Evolutionary conservation across 768 basidiomycete genomes (phyloP), one percentile per base, ranked within the genome.

Genomic region (Psilocybe sp.): DNA sequence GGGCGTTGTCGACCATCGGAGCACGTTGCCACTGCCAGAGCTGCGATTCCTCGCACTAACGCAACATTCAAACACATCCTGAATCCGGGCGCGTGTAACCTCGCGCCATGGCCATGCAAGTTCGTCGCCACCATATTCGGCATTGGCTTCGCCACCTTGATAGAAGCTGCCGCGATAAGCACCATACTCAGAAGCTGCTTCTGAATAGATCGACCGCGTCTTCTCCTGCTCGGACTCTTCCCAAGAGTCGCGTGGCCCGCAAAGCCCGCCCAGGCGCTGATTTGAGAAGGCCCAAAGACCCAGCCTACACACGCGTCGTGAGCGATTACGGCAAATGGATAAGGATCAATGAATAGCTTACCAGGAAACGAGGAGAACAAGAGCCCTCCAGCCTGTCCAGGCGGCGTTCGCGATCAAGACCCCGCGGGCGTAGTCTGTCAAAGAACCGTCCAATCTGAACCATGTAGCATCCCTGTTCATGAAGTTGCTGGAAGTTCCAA

Each of bases 61-160:
- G 61, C 93, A 95, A 56, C 93, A 87, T 55, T 93, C 88, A 60
- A 82, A 92, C 0, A 87, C 86, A 47, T 89, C 89, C 56, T 85
- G 81, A 20, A 95, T 74, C 39, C 92, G 78, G 55, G 78, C 64
- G 16, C 83, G 75, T 2, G 90, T 89, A 54, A 77, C 72, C 48
- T 86, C 81, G 42, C 81, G 77, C 92, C 92, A 95, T 47, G 71
- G 71, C 92, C 92, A 96, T 5, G 83, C 78, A 18, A 93, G 75
- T 12, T 77, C 72, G 20, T 80, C 79, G 11, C 69, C 64, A 14
- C 54, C 58, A 37, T 60, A 60, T 28, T 65, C 59, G n/a, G 32
- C 15, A 34, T 15, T 19, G 47, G 18, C 49, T 32, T 41, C 55
- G 19, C 55, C 55, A 5, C 43, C 35, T 10, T 52, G 55, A 15